Evolutionary conservation across 139 green algal genomes (phyloP).

Genomic region (Auxenochlorella pyrenoidosa): DNA sequence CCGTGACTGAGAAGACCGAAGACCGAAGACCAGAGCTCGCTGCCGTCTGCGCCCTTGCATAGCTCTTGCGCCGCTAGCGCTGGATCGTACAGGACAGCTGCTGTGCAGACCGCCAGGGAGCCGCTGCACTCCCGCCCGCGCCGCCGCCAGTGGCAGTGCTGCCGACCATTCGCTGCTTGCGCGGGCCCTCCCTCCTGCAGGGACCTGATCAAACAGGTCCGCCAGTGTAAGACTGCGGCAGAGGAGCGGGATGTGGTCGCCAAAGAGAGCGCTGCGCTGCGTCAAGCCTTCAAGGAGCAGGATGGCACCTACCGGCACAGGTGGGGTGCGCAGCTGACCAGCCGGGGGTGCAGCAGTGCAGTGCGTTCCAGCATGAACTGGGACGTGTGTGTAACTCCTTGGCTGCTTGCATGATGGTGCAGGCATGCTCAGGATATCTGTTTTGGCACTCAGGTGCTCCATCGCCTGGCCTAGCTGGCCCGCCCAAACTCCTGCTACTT

Average conservation of each 20-base stretch:
- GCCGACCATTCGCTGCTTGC: background rate
- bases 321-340: background rate
- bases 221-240: conserved; percentile 80
- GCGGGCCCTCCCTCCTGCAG: background rate
- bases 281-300: conserved; percentile 88
- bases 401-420: too few relatives aligned
- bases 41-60: too few relatives aligned
- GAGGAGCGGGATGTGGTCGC: conserved; percentile 96
- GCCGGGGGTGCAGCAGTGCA: background rate
- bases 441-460: background rate
- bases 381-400: too few relatives aligned
- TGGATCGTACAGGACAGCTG: too few relatives aligned
- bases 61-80: too few relatives aligned
- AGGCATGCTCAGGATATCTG: too few relatives aligned
- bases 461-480: background rate
- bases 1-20: background rate
- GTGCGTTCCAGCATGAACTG: background rate
- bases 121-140: background rate
- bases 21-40: background rate
- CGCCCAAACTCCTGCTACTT: too few relatives aligned
- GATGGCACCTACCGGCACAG: conserved; percentile 61
- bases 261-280: conserved; percentile 94
- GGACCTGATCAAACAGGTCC: conserved; percentile 39
- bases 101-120: too few relatives aligned
- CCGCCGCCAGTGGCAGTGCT: background rate